phyloP scores from a whole-genome alignment of 441 rosid genomes.

The Gossypium armourianum region DNA sequence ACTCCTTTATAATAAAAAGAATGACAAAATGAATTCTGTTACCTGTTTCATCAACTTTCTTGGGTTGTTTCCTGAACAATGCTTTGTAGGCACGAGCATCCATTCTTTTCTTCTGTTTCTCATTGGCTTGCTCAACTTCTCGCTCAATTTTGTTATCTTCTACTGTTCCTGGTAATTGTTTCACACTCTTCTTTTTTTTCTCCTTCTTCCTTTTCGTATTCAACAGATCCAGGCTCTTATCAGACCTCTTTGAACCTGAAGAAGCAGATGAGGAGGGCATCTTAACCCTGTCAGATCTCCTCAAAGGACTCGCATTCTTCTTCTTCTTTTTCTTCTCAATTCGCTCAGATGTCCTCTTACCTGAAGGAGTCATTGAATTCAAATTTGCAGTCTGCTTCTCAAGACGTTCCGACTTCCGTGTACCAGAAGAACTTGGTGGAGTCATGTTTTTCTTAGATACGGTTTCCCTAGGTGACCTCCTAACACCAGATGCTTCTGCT shows the following conservation, averaged over 20 bases:
- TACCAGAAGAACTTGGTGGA: slow-evolving; percentile 27
- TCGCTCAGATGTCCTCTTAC: slow-evolving; percentile 28
- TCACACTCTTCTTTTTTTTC: slow-evolving; percentile 28
- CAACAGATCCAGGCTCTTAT: slow-evolving; percentile 21
- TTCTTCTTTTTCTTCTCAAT: slow-evolving; percentile 33
- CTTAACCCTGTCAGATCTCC: slow-evolving; percentile 53
- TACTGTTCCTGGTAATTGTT: slow-evolving; percentile 31
- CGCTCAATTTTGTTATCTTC: slow-evolving; percentile 20
- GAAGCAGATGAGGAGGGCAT: slow-evolving; percentile 29
- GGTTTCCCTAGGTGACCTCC: slow-evolving; percentile 45
- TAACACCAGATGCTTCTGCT: slow-evolving; percentile 26
- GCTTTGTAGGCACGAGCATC: slow-evolving; percentile 9
- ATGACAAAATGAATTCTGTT: background rate
- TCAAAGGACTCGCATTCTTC: slow-evolving; percentile 30
- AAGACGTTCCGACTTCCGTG: slow-evolving; percentile 43
- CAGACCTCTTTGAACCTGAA: slow-evolving; percentile 32
- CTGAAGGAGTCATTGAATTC: slow-evolving; percentile 29
- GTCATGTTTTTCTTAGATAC: slow-evolving; percentile 23
- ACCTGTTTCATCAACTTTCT: slow-evolving; percentile 7
- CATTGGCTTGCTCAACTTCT: slow-evolving; percentile 3
- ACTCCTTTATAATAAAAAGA: background rate
- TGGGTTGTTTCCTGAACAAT: background rate
- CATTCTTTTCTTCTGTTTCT: slow-evolving; percentile 14
- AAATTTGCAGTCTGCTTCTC: slow-evolving; percentile 28
- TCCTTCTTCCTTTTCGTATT: slow-evolving; percentile 25